phyloP scores from a whole-genome alignment of 768 basidiomycete species.

The Lentinula raphanica region DNA sequence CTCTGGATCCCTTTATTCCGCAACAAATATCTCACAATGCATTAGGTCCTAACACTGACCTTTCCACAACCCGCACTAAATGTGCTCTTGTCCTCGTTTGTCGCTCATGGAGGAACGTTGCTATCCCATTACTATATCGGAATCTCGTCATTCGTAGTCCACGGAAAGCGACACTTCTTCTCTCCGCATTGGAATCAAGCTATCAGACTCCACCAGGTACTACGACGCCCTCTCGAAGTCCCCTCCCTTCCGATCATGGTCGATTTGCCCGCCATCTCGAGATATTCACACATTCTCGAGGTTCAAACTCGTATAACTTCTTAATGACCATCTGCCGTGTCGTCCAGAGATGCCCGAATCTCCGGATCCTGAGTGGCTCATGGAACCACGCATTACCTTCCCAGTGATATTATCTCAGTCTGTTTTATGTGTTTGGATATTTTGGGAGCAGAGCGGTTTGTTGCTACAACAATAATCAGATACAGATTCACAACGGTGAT shows the following conservation, averaged over 20 bases:
- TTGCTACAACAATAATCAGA: not conserved
- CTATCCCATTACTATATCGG: slow-evolving; percentile 39
- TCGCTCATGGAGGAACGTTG: slow-evolving; percentile 39
- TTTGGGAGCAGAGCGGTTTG: not conserved
- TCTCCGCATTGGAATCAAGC: slow-evolving; percentile 14
- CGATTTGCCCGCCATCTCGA: slow-evolving; percentile 27
- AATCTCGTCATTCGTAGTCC: slow-evolving; percentile 44
- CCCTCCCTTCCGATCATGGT: not conserved
- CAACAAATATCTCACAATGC: slow-evolving; percentile 36
- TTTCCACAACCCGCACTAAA: slow-evolving; percentile 43
- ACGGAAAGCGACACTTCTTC: slow-evolving; percentile 26
- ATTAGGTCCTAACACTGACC: slow-evolving; percentile 42
- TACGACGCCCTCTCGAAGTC: no score
- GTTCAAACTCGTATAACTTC: slow-evolving; percentile 30
- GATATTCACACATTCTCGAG: slow-evolving; percentile 40
- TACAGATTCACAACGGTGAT: not conserved
- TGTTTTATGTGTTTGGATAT: not conserved
- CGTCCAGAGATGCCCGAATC: slow-evolving; percentile 38
- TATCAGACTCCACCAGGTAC: slow-evolving; percentile 28
- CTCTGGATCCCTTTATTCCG: slow-evolving; percentile 41
- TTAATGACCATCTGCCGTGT: slow-evolving; percentile 39
- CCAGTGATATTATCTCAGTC: no score
- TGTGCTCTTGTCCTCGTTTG: slow-evolving; percentile 44
- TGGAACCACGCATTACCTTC: slow-evolving; percentile 39
- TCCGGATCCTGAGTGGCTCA: slow-evolving; percentile 40